These are phyloP conservation scores for Mallotus nudiflorus DNA, from an alignment of 345 rosid genomes.

Conservation along the genomic window DNA sequence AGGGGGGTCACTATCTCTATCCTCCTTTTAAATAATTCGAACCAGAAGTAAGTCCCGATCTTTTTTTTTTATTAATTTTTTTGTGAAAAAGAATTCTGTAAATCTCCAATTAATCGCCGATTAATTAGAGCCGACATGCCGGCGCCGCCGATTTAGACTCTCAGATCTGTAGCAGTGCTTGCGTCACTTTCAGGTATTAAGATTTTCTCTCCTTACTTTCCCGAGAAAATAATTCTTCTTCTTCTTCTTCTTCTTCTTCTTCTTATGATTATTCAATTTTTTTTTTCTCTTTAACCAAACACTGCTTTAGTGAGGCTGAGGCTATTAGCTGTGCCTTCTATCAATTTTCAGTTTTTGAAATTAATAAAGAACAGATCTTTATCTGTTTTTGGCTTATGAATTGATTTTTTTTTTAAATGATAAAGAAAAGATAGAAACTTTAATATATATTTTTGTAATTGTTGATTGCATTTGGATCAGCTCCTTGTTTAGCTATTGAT, in stretches of 20 bases:
- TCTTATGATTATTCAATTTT: too few relatives aligned
- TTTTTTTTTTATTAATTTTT: neutral
- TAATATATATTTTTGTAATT: too few relatives aligned
- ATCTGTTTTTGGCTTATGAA: neutral
- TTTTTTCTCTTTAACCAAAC: neutral
- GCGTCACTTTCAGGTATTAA: conserved; percentile 32
- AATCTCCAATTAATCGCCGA: conserved; percentile 41
- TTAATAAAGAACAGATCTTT: neutral
- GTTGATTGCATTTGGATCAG: conserved; percentile 5
- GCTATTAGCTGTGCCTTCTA: too few relatives aligned
- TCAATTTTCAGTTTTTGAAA: neutral
- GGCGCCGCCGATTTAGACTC: conserved; percentile 48
- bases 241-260: too few relatives aligned
- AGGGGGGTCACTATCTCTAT: conserved; percentile 38
- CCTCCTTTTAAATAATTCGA: conserved; percentile 38
- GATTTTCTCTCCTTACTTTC: conserved; percentile 27
- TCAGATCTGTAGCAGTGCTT: neutral
- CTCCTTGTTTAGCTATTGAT: neutral
- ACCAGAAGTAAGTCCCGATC: conserved; percentile 14
- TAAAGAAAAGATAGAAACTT: too few relatives aligned
- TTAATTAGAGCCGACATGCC: conserved; percentile 34
- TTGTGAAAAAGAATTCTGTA: conserved; percentile 6
- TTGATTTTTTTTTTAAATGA: too few relatives aligned
- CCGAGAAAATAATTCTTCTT: conserved; percentile 24
- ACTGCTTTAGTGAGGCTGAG: too few relatives aligned